A percentile compares a stretch with the other conserved stretches of the same genome.
phyloP scores from a whole-genome alignment of 2,329 filamentous ascomycete genomes.

The Aspergillus phoenicis region DNA sequence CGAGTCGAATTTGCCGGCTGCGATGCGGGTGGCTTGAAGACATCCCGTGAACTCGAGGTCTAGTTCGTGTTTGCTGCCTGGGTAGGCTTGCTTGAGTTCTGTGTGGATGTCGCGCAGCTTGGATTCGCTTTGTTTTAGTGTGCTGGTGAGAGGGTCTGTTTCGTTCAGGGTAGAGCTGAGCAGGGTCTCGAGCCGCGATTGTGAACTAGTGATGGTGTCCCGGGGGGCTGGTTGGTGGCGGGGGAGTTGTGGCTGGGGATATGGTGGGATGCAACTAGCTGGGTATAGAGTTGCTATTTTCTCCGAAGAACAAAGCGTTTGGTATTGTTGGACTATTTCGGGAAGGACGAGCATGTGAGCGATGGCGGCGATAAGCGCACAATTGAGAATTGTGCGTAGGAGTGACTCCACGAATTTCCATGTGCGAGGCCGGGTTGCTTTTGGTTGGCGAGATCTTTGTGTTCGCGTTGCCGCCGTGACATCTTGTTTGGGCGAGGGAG shows the following conservation, averaged over 20 bases:
- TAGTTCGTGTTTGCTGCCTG: conserved; percentile 37
- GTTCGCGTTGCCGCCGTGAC: neutral
- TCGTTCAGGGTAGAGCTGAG: conserved; percentile 33
- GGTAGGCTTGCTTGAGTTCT: conserved; percentile 31
- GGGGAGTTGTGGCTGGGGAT: conserved; percentile 13
- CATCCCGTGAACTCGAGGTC: conserved; percentile 42
- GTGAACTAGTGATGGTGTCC: conserved; percentile 21
- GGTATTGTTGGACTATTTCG: conserved; percentile 38
- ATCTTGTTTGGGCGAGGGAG: neutral
- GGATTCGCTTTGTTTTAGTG: conserved; percentile 35
- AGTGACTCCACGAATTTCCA: conserved; percentile 1
- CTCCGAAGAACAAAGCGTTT: conserved; percentile 30
- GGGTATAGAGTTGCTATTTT: conserved; percentile 31
- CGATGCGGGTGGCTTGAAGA: conserved; percentile 34
- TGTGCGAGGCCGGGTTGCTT: conserved; percentile 1
- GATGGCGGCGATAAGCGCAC: conserved; percentile 33
- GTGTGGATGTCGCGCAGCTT: conserved; percentile 32
- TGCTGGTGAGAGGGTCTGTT: conserved; percentile 28
- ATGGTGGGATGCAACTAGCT: conserved; percentile 29
- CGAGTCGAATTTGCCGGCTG: conserved; percentile 38
- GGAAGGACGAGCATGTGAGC: conserved; percentile 38
- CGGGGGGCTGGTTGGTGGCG: conserved; percentile 12
- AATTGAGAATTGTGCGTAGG: conserved; percentile 28
- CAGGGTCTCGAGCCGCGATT: conserved; percentile 31
- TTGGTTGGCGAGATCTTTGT: neutral